phyloP scores from a whole-genome alignment of 441 rosid species.

The Populus hybrid region DNA sequence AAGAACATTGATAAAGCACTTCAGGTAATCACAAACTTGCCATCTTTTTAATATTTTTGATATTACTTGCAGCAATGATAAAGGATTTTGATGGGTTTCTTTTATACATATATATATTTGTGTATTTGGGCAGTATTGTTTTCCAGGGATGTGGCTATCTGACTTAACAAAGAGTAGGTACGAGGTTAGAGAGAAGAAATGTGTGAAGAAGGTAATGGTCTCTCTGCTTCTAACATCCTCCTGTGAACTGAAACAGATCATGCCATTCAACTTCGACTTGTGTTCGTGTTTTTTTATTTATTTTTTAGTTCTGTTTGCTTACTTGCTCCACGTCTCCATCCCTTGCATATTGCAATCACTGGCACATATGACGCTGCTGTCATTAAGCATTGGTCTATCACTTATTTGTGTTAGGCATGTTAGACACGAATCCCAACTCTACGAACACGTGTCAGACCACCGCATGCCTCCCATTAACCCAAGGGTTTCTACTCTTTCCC shows the following conservation, averaged over 20 bases:
- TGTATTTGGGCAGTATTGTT: slow-evolving; percentile 53
- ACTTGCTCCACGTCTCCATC: neutral
- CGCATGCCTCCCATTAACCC: neutral
- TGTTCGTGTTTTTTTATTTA: too few relatives aligned
- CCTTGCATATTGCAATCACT: neutral
- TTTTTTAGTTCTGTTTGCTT: neutral
- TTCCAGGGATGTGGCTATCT: slow-evolving; percentile 72
- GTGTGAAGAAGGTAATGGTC: slow-evolving; percentile 52
- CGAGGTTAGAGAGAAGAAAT: slow-evolving; percentile 75
- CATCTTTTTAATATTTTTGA: neutral
- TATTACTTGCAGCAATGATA: neutral
- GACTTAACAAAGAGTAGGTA: slow-evolving; percentile 64
- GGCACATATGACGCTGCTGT: neutral
- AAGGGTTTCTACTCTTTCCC: neutral
- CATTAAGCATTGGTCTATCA: neutral
- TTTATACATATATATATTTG: neutral
- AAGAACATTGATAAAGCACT: slow-evolving; percentile 61
- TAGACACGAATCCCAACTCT: neutral
- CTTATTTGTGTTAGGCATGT: neutral
- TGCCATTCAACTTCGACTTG: neutral
- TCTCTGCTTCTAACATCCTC: neutral
- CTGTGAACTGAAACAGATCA: too few relatives aligned
- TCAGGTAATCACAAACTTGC: slow-evolving; percentile 33
- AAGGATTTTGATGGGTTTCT: neutral
- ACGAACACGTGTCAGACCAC: neutral